A percentile compares a stretch with the other conserved stretches of the same genome.
Conservation (phyloP, 1,139 yeast genomes). For the Saccharomyces hybrid region DNA sequence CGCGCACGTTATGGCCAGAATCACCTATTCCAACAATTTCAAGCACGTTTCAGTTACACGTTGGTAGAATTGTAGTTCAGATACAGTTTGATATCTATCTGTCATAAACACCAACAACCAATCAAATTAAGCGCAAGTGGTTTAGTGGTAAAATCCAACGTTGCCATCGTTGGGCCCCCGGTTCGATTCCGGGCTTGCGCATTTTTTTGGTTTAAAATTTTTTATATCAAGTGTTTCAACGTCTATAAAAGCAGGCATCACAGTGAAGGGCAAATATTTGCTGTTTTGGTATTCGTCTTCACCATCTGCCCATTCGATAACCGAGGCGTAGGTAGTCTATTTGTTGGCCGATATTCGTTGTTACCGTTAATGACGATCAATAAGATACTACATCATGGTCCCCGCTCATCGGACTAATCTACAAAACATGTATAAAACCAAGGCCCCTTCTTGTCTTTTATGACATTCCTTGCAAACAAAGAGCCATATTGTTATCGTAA, state of each 20-base stretch:
- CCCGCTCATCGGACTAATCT: neutral
- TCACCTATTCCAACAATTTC: too few relatives aligned
- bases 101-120: neutral
- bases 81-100: neutral
- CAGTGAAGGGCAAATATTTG: too few relatives aligned
- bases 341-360: too few relatives aligned
- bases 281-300: too few relatives aligned
- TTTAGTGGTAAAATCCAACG: conserved; percentile 5
- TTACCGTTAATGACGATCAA: neutral
- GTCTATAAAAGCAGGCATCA: too few relatives aligned
- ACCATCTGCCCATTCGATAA: too few relatives aligned
- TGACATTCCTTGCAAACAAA: neutral
- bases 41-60: too few relatives aligned
- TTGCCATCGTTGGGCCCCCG: conserved; percentile 36
- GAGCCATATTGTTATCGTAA: neutral
- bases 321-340: too few relatives aligned
- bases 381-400: neutral
- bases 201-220: conserved; percentile 17
- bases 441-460: neutral
- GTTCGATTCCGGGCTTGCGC: conserved; percentile 51
- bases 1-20: neutral
- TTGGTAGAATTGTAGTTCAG: too few relatives aligned
- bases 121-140: conserved; percentile 5
- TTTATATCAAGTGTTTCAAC: neutral
- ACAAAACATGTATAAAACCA: neutral